Conservation (phyloP, 768 basidiomycete genomes). For the Rhizopogon salebrosus region DNA sequence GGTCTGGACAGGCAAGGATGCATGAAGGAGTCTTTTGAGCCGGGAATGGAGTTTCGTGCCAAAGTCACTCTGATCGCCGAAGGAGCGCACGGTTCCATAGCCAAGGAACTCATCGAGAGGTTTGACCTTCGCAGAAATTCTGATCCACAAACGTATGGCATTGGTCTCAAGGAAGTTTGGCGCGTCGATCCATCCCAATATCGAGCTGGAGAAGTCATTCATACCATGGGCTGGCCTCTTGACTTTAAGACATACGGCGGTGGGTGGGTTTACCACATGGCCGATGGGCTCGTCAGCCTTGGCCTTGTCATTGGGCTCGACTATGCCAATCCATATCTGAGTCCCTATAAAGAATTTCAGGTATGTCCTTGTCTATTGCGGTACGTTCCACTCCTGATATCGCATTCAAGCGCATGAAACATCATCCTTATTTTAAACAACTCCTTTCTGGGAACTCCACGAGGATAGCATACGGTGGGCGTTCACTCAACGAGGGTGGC, state of each 20-base stretch:
- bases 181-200: conserved; percentile 63
- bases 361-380: conserved; percentile 33
- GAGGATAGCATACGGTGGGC: conserved; percentile 87
- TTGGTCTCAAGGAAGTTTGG: conserved; percentile 98
- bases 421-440: conserved; percentile 87
- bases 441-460: conserved; percentile 68
- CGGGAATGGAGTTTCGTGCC: conserved; percentile 93
- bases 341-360: conserved; percentile 91
- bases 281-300: conserved; percentile 80
- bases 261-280: conserved; percentile 95
- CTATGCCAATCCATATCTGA: conserved; percentile 90
- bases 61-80: conserved; percentile 91
- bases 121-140: conserved; percentile 63
- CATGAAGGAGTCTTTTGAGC: conserved; percentile 86
- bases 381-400: conserved; percentile 4
- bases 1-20: conserved; percentile 74
- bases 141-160: conserved; percentile 92
- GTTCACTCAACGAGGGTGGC: conserved; percentile 90
- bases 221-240: conserved; percentile 93
- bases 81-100: conserved; percentile 89
- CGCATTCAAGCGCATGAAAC: conserved; percentile 74
- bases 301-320: conserved; percentile 93
- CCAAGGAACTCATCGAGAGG: conserved; percentile 69
- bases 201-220: conserved; percentile 72
- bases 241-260: conserved; percentile 77